These are phyloP conservation scores for Cladophialophora psammophila DNA, from an alignment of 2,329 filamentous ascomycete genomes.

Conservation along the genomic window DNA sequence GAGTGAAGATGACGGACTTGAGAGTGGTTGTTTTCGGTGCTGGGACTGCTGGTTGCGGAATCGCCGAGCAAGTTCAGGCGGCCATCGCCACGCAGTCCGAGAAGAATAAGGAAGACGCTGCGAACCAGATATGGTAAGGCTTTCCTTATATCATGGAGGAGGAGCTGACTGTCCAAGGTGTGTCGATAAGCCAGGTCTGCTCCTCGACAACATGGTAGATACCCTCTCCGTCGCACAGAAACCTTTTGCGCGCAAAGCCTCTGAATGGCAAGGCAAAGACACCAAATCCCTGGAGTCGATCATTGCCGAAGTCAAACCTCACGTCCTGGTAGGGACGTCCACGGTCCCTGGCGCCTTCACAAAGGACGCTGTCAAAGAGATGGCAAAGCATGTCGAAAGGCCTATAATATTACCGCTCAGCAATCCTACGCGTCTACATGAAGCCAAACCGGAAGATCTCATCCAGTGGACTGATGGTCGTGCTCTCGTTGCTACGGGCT, in stretches of 20 bases:
- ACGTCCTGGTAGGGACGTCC: conserved; percentile 84
- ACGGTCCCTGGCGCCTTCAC: conserved; percentile 80
- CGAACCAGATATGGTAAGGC: conserved; percentile 70
- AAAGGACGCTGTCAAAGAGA: conserved; percentile 73
- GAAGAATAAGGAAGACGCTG: conserved; percentile 75
- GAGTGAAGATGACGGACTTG: conserved; percentile 71
- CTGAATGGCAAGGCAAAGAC: conserved; percentile 50
- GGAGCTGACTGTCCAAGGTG: conserved; percentile 56
- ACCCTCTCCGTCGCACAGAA: conserved; percentile 72
- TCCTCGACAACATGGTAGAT: conserved; percentile 69
- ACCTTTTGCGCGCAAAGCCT: conserved; percentile 67
- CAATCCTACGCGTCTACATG: conserved; percentile 84
- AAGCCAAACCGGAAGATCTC: conserved; percentile 79
- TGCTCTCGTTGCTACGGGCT: conserved; percentile 82
- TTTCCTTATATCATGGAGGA: not conserved
- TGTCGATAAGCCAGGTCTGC: conserved; percentile 80
- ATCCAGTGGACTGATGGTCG: conserved; percentile 79
- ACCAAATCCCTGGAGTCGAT: conserved; percentile 69
- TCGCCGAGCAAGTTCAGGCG: conserved; percentile 83
- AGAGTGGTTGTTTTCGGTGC: conserved; percentile 79
- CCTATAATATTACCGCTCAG: conserved; percentile 84
- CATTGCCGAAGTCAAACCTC: conserved; percentile 74
- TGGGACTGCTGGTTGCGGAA: conserved; percentile 82
- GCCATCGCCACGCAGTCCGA: conserved; percentile 74
- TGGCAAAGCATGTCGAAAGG: conserved; percentile 74